phyloP scores from a whole-genome alignment of 2,329 filamentous ascomycete species.

The Colletotrichum tropicicola region DNA sequence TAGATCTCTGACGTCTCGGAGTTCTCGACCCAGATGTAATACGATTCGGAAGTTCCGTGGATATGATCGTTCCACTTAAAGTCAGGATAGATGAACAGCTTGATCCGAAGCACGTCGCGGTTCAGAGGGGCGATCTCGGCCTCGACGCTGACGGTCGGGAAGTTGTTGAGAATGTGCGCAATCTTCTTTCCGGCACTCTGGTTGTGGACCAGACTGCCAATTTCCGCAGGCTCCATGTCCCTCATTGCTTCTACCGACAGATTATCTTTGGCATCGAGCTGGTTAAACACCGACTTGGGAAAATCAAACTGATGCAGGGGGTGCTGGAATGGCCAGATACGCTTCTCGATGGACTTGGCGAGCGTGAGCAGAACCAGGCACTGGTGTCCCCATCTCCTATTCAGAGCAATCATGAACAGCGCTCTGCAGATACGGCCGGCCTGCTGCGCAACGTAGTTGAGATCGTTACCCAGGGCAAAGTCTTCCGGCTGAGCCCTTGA shows the following conservation, averaged over 20 bases:
- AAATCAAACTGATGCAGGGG: constrained; percentile 96
- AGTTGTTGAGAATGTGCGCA: constrained; percentile 83
- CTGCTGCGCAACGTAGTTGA: constrained; percentile 95
- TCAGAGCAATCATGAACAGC: constrained; percentile 96
- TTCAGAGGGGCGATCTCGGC: constrained; percentile 96
- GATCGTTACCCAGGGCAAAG: constrained; percentile 91
- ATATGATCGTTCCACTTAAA: constrained; percentile 95
- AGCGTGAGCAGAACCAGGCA: constrained; percentile 90
- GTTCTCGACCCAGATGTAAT: constrained; percentile 99
- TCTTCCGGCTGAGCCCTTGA: constrained; percentile 89
- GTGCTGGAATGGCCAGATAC: constrained; percentile 94
- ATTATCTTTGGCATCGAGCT: constrained; percentile 83
- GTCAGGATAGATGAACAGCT: constrained; percentile 85
- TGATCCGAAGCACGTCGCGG: constrained; percentile 91
- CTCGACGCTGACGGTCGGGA: constrained; percentile 90
- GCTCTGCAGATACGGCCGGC: constrained; percentile 93
- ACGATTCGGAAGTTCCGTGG: constrained; percentile 94
- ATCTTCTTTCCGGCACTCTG: constrained; percentile 86
- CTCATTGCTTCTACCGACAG: constrained; percentile 83
- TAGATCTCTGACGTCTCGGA: constrained; percentile 98
- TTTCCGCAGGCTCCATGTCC: constrained; percentile 93
- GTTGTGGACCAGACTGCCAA: constrained; percentile 92
- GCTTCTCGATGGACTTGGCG: constrained; percentile 96
- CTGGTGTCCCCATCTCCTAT: constrained; percentile 94
- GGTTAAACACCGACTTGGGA: constrained; percentile 81